Evolutionary conservation across 106 monocot genomes (phyloP), one percentile per base, ranked within the genome.

Genomic region (Allium cepa): DNA sequence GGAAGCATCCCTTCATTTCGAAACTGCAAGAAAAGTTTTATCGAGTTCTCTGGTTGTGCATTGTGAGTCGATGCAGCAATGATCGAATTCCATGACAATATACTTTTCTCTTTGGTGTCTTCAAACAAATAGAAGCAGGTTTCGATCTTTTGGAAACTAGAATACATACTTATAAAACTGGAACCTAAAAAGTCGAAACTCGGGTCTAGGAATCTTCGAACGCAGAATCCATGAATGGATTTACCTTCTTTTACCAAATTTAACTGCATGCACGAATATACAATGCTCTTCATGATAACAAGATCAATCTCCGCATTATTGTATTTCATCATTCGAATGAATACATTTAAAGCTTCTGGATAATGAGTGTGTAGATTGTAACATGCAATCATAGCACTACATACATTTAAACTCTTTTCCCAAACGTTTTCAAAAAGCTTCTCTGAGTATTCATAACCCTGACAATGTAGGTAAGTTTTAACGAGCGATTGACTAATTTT

Each of bases 341-440:
- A 77, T 17, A 50, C 49, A 17, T 17, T 3, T 16, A 77, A 65
- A n/a, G 77, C 77, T 14, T 71, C 77, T 71, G 56, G 14, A 61
- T 45, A 76, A 53, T 56, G 50, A 56, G 69, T 62, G 9, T 26
- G 52, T 27, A 51, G 47, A 65, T 77, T 71, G 59, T 71, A 77
- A 27, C 57, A 64, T 45, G 77, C 70, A 27, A 77, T 77, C 77
- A 77, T 65, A 9, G 63, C 53, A 47, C 68, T 76, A 69, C 76
- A 76, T 7, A 69, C 55, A 9, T 56, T 26, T 11, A 76, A 62
- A 14, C 63, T 63, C 47, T 10, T 69, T 7, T 8, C n/a, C n/a
- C 57, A 63, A n/a, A 47, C 57, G 8, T 50, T 59, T 15, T 26
- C 13, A 47, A 71, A 65, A 8, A 77, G 4, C 56, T 77, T 64